Percentiles rank a stretch among this genome's conserved stretches.
Evolutionary conservation across 495 filamentous ascomycete genomes (phyloP).

Genomic region (Hypomontagnella monticulosa): DNA sequence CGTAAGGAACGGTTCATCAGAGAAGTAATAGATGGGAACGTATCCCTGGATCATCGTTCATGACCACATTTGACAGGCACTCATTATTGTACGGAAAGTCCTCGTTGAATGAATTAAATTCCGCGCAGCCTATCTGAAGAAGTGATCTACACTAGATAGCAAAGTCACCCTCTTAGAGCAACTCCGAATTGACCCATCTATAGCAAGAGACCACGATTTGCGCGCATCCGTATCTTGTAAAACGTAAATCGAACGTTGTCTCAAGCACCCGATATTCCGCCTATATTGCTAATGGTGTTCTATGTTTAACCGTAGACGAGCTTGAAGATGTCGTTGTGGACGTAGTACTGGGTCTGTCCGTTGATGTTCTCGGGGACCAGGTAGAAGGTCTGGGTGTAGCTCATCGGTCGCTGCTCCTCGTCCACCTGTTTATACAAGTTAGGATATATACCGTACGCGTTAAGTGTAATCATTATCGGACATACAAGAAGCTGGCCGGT

Average conservation of each 20-base stretch:
- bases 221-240: not conserved
- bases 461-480: constrained; percentile 18
- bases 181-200: constrained; percentile 23
- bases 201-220: constrained; percentile 22
- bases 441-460: not conserved
- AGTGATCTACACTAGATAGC: constrained; percentile 5
- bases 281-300: not conserved
- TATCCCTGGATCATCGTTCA: not conserved
- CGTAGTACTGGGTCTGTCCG: constrained; percentile 68
- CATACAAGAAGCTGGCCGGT: constrained; percentile 83
- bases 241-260: constrained; percentile 1
- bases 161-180: constrained; percentile 4
- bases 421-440: constrained; percentile 69
- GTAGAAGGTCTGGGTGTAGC: constrained; percentile 87
- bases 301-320: constrained; percentile 68
- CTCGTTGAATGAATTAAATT: constrained; percentile 11
- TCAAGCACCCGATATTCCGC: not conserved
- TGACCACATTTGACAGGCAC: not conserved
- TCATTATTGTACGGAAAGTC: not conserved
- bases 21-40: not conserved
- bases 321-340: constrained; percentile 93
- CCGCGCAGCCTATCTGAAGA: constrained; percentile 24
- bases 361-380: constrained; percentile 73
- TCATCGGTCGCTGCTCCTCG: constrained; percentile 80
- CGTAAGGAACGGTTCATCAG: not conserved